Base-by-base conservation (phyloP, 2,329 filamentous ascomycete genomes). In the Aspergillus sojae region DNA sequence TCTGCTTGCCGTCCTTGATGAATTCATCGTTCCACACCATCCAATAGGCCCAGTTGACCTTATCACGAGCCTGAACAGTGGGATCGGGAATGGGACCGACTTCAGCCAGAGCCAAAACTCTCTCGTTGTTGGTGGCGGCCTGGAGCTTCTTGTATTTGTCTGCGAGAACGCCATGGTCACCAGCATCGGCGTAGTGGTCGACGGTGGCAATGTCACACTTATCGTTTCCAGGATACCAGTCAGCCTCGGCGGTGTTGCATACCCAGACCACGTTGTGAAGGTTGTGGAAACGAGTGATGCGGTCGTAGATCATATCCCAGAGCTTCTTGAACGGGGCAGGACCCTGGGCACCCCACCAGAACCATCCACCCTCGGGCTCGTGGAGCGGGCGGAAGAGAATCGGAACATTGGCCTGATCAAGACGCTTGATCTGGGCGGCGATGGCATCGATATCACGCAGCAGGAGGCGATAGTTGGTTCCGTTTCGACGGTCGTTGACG, bases 201-300 rank as follows among this genome's bases (percentile, higher is more conserved):
- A 62, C 34, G 12, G 55, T 62, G 14, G 60, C 62, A 7, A 64
- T 62, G 21, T 64, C 62, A 28, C 60, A 61, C 16, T 56, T 55
- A 12, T 64, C 55, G 55, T 64, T 64, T 16, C 62, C 62, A 2
- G 62, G 62, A 41, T 64, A 64, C 62, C 62, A 64, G 11, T 21
- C 21, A 2, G 62, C 12, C 3, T 48, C 62, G 2, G 23, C 50
- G 26, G 59, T 59, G 48, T 64, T 64, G 48, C 62, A 64, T 4
- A 62, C 62, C 62, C 62, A 64, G 21, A 64, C 39, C 12, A 62
- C 36, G 28, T 64, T 62, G 41, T 64, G 60, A 0, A 64, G 59
- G 34, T 55, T 48, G 26, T 64, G 62, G 5, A 28, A 39, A 2
- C 34, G 48, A 23, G 62, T 64, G 14, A 64, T 54, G 3, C 59